Percentiles rank a stretch among this genome's conserved stretches.
Evolutionary conservation across 2,329 filamentous ascomycete genomes (phyloP).

Genomic region (Fusarium papillatum): DNA sequence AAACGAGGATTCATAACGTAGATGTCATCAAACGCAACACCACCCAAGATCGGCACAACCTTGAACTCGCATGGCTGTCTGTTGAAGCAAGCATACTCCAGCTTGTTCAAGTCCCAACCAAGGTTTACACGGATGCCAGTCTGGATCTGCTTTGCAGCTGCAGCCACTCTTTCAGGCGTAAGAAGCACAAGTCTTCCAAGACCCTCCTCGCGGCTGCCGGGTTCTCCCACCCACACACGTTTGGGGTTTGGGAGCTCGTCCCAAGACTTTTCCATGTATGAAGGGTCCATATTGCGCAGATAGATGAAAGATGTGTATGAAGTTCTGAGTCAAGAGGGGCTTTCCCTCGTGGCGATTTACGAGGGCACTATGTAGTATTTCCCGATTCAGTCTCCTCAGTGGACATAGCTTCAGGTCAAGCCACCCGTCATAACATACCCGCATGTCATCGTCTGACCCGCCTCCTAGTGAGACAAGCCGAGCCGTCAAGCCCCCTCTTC

Average conservation of each 20-base stretch:
- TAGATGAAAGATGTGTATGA: not conserved
- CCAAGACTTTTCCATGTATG: constrained; percentile 26
- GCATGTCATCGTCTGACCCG: not conserved
- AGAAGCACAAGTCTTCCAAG: constrained; percentile 64
- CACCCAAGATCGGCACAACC: constrained; percentile 61
- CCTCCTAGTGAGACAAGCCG: not conserved
- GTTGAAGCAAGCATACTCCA: constrained; percentile 67
- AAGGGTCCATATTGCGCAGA: constrained; percentile 18
- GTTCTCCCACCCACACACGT: constrained; percentile 60
- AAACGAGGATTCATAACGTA: constrained; percentile 62
- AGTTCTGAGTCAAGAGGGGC: not conserved
- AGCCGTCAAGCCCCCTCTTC: not conserved
- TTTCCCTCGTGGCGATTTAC: not conserved
- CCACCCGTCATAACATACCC: not conserved
- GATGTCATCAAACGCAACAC: constrained; percentile 62
- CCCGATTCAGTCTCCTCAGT: not conserved
- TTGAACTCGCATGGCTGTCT: constrained; percentile 64
- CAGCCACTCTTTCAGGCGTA: constrained; percentile 64
- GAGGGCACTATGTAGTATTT: not conserved
- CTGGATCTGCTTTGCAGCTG: constrained; percentile 62
- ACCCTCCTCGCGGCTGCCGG: constrained; percentile 64
- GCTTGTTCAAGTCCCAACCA: constrained; percentile 68
- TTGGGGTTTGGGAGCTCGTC: constrained; percentile 59
- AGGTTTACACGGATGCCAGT: constrained; percentile 65
- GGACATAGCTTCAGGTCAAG: not conserved